Percentiles rank a stretch among this genome's conserved stretches.
phyloP scores from a whole-genome alignment of 345 rosid genomes.

The Reutealis trisperma region DNA sequence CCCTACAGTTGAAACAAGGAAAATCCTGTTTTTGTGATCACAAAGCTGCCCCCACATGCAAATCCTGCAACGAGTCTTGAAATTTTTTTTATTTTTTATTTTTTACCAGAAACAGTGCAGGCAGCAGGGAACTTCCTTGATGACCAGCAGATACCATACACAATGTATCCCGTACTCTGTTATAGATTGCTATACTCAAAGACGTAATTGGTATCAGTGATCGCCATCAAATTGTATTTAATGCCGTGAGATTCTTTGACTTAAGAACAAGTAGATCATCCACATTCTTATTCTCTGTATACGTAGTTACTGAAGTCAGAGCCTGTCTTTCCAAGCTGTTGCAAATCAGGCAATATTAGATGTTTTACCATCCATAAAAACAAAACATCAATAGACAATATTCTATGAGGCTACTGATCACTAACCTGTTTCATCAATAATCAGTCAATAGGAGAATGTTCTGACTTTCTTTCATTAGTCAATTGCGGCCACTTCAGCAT shows the following conservation, averaged over 20 bases:
- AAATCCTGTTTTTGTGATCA: background rate
- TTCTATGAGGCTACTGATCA: background rate
- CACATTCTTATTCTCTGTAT: background rate
- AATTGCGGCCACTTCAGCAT: background rate
- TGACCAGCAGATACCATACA: background rate
- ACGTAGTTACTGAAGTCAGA: background rate
- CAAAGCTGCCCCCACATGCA: too few relatives aligned
- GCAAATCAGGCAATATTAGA: background rate
- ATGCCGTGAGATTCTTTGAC: background rate
- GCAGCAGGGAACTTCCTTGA: background rate
- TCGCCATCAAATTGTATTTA: background rate
- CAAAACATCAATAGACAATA: background rate
- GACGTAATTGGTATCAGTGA: too few relatives aligned
- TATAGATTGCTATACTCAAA: too few relatives aligned
- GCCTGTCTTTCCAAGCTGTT: background rate
- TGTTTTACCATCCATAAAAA: background rate
- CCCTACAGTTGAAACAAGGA: background rate
- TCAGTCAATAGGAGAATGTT: background rate
- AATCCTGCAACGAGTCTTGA: too few relatives aligned
- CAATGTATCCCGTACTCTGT: background rate
- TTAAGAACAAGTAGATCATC: background rate
- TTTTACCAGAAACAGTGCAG: too few relatives aligned
- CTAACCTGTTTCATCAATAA: constrained; percentile 1
- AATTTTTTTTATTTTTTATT: too few relatives aligned
- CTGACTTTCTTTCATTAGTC: background rate